Evolutionary conservation across 2,329 filamentous ascomycete species (phyloP).

Genomic region (Nigrospora sphaerica): DNA sequence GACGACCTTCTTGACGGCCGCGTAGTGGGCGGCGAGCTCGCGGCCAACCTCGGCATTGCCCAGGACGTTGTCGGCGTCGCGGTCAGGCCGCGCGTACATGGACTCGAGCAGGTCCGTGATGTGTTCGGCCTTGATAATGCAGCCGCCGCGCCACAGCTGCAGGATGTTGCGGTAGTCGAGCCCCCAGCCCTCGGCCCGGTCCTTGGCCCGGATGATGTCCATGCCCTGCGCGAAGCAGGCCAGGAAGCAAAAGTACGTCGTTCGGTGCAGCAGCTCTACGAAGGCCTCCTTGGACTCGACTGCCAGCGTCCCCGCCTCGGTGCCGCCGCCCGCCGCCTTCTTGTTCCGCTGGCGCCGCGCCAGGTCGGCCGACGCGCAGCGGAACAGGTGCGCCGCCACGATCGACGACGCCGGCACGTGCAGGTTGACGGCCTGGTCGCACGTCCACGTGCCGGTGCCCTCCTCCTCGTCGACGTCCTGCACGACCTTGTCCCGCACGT

Average conservation of each 20-base stretch:
- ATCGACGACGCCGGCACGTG: constrained; percentile 61
- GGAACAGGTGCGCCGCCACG: constrained; percentile 54
- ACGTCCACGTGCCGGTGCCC: constrained; percentile 60
- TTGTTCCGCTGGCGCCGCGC: constrained; percentile 44
- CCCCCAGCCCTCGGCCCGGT: constrained; percentile 52
- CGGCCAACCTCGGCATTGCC: constrained; percentile 36
- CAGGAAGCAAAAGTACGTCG: constrained; percentile 56
- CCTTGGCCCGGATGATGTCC: constrained; percentile 53
- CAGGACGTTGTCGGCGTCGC: constrained; percentile 36
- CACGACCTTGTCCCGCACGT: constrained; percentile 63
- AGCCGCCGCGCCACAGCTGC: constrained; percentile 62
- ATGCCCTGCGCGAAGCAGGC: constrained; percentile 59
- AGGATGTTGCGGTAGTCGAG: constrained; percentile 44
- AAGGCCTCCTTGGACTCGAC: constrained; percentile 32
- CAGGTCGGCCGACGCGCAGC: constrained; percentile 56
- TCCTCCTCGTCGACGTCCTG: constrained; percentile 61
- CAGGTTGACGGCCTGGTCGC: constrained; percentile 51
- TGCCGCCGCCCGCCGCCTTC: constrained; percentile 32
- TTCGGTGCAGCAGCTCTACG: constrained; percentile 50
- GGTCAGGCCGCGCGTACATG: constrained; percentile 29
- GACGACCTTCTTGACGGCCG: constrained; percentile 48
- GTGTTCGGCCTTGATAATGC: constrained; percentile 63
- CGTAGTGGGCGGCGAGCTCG: constrained; percentile 45
- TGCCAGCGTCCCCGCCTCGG: constrained; percentile 12
- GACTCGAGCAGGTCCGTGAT: constrained; percentile 52